phyloP scores from a whole-genome alignment of 208 protist species.

The Vickermania ingenoplastis region DNA sequence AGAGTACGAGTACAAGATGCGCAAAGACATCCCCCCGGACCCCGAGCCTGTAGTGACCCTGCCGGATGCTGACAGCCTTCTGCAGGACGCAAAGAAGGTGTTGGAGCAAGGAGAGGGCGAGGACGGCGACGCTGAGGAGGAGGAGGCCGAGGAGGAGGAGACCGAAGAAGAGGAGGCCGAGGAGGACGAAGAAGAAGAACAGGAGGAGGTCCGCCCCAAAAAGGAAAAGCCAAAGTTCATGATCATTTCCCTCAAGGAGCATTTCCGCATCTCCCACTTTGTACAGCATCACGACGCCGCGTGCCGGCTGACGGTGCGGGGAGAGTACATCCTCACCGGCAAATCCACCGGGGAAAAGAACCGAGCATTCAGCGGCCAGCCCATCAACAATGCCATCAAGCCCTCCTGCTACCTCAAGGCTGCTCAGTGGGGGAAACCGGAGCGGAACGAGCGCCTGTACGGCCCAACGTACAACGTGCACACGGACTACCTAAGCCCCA shows the following conservation, averaged over 20 bases:
- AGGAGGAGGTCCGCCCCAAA: slow-evolving; percentile 21
- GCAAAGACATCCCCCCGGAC: slow-evolving; percentile 64
- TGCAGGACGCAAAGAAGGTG: slow-evolving; percentile 34
- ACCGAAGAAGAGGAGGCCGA: slow-evolving; percentile 33
- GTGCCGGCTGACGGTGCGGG: slow-evolving; percentile 70
- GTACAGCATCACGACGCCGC: slow-evolving; percentile 61
- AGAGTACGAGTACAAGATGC: slow-evolving; percentile 78
- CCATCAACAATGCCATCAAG: slow-evolving; percentile 64
- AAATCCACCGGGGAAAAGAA: slow-evolving; percentile 39
- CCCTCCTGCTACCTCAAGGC: slow-evolving; percentile 78
- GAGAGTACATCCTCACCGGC: slow-evolving; percentile 43
- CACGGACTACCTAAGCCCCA: slow-evolving; percentile 74
- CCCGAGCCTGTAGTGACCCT: slow-evolving; percentile 43
- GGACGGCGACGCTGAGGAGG: slow-evolving; percentile 11
- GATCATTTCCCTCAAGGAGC: slow-evolving; percentile 68
- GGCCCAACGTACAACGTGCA: slow-evolving; percentile 74
- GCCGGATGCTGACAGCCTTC: slow-evolving; percentile 27
- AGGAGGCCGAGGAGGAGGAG: slow-evolving; percentile 12
- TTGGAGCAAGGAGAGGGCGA: slow-evolving; percentile 18
- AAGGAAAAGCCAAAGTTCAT: slow-evolving; percentile 68
- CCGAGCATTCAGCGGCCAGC: slow-evolving; percentile 62
- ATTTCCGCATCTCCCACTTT: slow-evolving; percentile 77
- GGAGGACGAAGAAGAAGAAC: slow-evolving; percentile 41
- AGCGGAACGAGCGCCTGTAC: slow-evolving; percentile 57
- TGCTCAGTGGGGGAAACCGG: slow-evolving; percentile 20